Conservation (phyloP, 805 yeast genomes). For the Candida insectorum region DNA sequence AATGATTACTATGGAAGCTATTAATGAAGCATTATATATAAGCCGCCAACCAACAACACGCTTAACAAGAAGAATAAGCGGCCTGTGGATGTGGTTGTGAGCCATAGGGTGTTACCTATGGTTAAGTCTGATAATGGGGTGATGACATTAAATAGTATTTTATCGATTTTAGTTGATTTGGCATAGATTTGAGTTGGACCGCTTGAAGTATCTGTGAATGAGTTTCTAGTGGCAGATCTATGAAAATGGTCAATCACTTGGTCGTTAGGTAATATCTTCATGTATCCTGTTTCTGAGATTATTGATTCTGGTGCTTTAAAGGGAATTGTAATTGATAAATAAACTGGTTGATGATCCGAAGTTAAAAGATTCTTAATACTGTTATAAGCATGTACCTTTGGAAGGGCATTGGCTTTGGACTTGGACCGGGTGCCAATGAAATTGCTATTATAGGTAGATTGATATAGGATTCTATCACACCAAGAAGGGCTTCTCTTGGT, state of each 20-base stretch:
- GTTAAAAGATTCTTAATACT: constrained; percentile 45
- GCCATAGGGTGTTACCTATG: constrained; percentile 36
- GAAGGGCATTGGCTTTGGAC: constrained; percentile 8
- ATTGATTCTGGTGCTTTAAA: constrained; percentile 32
- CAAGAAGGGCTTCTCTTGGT: constrained; percentile 72
- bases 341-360: constrained; percentile 86
- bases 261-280: constrained; percentile 24
- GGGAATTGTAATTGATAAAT: constrained; percentile 48
- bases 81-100: constrained; percentile 30
- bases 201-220: constrained; percentile 20
- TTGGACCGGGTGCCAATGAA: constrained; percentile 1
- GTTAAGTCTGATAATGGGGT: constrained; percentile 24
- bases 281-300: constrained; percentile 25
- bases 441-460: constrained; percentile 33
- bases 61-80: constrained; percentile 20
- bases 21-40: too few species aligned
- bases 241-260: constrained; percentile 13
- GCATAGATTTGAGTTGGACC: constrained; percentile 41
- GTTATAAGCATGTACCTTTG: constrained; percentile 40
- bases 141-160: constrained; percentile 19
- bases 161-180: constrained; percentile 31
- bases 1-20: too few species aligned
- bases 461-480: constrained; percentile 82
- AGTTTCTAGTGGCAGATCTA: constrained; percentile 5
- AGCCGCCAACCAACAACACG: too few species aligned